Evolutionary conservation across 345 rosid genomes (phyloP).

Genomic region (Clausena lansium): DNA sequence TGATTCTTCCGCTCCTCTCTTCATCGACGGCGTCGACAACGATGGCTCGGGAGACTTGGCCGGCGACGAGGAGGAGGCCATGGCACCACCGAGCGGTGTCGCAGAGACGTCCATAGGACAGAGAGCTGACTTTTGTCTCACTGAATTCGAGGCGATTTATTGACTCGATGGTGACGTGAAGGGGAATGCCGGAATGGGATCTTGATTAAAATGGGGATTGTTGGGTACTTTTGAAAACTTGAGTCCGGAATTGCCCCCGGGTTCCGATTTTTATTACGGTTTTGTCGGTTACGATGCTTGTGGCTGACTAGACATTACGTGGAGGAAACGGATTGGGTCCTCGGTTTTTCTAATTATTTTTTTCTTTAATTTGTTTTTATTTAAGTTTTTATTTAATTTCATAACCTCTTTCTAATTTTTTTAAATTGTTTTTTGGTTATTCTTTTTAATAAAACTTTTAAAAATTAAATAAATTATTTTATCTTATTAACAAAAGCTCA

Average conservation of each 20-base stretch:
- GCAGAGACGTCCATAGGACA: slow-evolving; percentile 30
- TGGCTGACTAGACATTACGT: slow-evolving; percentile 6
- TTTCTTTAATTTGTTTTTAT: no score
- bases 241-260: not conserved
- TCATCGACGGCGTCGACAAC: slow-evolving; percentile 21
- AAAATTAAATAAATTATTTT: no score
- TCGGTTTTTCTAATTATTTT: no score
- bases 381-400: no score
- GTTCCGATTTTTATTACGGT: not conserved
- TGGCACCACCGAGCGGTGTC: slow-evolving; percentile 26
- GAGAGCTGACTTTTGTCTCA: slow-evolving; percentile 17
- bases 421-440: no score
- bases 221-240: not conserved
- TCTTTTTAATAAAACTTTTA: no score
- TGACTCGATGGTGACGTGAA: not conserved
- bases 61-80: slow-evolving; percentile 22
- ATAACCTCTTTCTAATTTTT: no score
- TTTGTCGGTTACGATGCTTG: not conserved
- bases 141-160: not conserved
- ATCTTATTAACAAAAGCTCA: no score
- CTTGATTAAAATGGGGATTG: not conserved
- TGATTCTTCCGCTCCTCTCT: slow-evolving; percentile 13
- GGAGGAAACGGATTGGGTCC: not conserved
- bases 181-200: not conserved
- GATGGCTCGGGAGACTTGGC: slow-evolving; percentile 6